These are phyloP conservation scores for Centella asiatica DNA, from an alignment of 129 eudicot species.

Conservation along the genomic window DNA sequence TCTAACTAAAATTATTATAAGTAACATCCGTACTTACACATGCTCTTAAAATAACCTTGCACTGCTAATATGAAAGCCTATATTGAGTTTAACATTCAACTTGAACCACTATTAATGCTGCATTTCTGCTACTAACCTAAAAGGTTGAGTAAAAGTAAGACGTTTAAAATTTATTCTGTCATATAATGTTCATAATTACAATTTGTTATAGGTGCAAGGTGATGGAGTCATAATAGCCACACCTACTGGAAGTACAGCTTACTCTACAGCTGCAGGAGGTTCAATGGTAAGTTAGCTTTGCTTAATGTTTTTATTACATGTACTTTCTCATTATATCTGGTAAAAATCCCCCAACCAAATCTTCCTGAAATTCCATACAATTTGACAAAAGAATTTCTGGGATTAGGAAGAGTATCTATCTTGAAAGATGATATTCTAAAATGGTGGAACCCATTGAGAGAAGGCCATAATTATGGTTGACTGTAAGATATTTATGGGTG, in stretches of 20 bases:
- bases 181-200: conserved; percentile 1
- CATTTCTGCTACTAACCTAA: too few relatives aligned
- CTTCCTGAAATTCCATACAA: too few relatives aligned
- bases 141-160: neutral
- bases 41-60: neutral
- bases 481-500: too few relatives aligned
- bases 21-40: neutral
- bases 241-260: conserved; percentile 99
- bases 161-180: neutral
- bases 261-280: conserved; percentile 99
- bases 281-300: conserved; percentile 62
- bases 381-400: too few relatives aligned
- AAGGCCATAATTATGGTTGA: too few relatives aligned
- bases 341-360: too few relatives aligned
- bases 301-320: neutral
- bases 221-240: conserved; percentile 98
- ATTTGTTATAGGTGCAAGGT: conserved; percentile 71
- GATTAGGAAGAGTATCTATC: too few relatives aligned
- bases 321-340: too few relatives aligned
- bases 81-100: neutral
- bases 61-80: neutral
- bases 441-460: too few relatives aligned
- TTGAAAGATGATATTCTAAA: too few relatives aligned
- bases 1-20: neutral
- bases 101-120: neutral